phyloP scores from a whole-genome alignment of 306 rosid species.

The Pyrus pyrifolia region DNA sequence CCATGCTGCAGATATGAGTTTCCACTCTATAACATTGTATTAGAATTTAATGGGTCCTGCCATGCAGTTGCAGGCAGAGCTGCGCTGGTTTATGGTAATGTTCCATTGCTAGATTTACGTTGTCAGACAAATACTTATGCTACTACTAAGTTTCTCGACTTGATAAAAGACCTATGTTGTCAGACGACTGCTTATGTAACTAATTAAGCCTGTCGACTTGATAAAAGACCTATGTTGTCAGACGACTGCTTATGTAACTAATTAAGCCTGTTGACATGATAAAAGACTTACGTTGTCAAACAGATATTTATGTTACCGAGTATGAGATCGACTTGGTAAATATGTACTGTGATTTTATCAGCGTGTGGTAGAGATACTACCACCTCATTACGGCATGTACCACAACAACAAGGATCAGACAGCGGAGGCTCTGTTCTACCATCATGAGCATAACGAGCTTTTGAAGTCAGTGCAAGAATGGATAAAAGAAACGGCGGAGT shows the following conservation, averaged over 20 bases:
- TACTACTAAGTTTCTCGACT: neutral
- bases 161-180: neutral
- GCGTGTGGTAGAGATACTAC: constrained; percentile 20
- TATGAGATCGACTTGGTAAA: neutral
- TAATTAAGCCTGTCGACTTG: neutral
- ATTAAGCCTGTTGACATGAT: neutral
- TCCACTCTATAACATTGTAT: neutral
- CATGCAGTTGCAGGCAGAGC: neutral
- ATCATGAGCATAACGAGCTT: neutral
- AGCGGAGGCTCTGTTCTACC: constrained; percentile 2
- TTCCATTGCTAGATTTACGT: neutral
- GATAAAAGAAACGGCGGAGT: constrained; percentile 21
- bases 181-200: neutral
- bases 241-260: neutral
- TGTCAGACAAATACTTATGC: neutral
- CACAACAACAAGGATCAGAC: neutral
- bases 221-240: neutral
- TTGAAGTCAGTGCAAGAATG: constrained; percentile 23
- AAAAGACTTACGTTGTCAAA: neutral
- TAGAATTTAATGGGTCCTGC: neutral
- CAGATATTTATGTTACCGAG: neutral
- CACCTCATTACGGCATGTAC: neutral
- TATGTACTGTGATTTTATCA: neutral
- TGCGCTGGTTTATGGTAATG: neutral
- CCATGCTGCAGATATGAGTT: neutral